These are phyloP conservation scores for Oryza brachyantha DNA, from an alignment of 176 grass and related monocot species.

Conservation along the genomic window DNA sequence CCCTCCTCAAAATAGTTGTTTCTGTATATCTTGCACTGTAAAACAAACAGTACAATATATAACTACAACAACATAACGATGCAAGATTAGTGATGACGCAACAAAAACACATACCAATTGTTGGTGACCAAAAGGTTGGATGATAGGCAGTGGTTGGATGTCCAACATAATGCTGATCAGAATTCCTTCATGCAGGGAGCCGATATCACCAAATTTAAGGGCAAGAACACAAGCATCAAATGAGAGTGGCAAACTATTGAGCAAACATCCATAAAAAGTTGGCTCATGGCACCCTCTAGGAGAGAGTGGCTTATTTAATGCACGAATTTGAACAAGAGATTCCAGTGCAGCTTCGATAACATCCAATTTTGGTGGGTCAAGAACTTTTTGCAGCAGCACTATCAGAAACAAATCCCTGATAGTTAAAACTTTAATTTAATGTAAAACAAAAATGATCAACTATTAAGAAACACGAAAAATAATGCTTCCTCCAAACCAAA, in stretches of 20 bases:
- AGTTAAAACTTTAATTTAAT: conserved; percentile 24
- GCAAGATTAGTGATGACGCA: background rate
- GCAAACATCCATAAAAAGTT: conserved; percentile 80
- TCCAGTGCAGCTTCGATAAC: conserved; percentile 64
- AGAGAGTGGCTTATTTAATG: conserved; percentile 56
- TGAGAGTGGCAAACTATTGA: conserved; percentile 81
- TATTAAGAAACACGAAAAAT: background rate
- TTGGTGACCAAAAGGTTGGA: conserved; percentile 80
- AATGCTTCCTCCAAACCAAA: background rate
- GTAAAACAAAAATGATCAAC: background rate
- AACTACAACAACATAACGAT: conserved; percentile 17
- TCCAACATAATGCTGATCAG: conserved; percentile 80
- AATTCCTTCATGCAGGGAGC: conserved; percentile 68
- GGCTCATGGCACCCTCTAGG: conserved; percentile 59
- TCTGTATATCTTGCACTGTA: conserved; percentile 56
- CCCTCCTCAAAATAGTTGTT: conserved; percentile 62
- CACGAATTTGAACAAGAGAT: conserved; percentile 65
- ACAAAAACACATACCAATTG: conserved; percentile 56
- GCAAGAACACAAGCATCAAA: conserved; percentile 76
- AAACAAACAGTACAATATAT: conserved; percentile 33
- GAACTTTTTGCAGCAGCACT: conserved; percentile 73
- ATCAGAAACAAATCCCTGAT: conserved; percentile 26
- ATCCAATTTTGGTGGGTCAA: conserved; percentile 60
- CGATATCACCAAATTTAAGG: conserved; percentile 76
- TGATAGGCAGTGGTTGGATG: conserved; percentile 75